These are phyloP conservation scores for Claviceps spartinae DNA, from an alignment of 2,329 filamentous ascomycete species.

Conservation along the genomic window DNA sequence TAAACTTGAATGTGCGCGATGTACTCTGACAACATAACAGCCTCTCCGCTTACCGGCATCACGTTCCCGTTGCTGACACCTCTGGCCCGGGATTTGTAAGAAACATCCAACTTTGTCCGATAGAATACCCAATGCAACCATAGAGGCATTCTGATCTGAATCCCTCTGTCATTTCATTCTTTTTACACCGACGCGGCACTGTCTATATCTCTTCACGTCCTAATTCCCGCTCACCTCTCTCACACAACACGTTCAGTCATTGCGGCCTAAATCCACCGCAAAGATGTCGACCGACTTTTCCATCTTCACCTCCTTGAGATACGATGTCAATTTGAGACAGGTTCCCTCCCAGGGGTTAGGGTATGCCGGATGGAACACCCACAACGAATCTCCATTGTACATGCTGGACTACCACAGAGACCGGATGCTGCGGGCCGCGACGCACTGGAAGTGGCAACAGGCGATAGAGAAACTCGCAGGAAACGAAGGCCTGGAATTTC, in stretches of 20 bases:
- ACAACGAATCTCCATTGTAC: slow-evolving; percentile 51
- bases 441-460: slow-evolving; percentile 39
- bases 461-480: slow-evolving; percentile 33
- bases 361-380: slow-evolving; percentile 39
- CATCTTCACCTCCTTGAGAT: slow-evolving; percentile 60
- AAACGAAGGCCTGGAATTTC: slow-evolving; percentile 26
- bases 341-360: slow-evolving; percentile 24
- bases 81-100: too few species aligned
- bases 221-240: too few species aligned
- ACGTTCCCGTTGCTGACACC: too few species aligned
- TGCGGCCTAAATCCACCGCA: neutral
- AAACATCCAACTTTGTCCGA: too few species aligned
- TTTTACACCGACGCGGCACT: too few species aligned
- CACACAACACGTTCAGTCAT: neutral
- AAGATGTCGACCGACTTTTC: slow-evolving; percentile 35
- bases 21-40: neutral
- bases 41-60: neutral
- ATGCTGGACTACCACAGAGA: slow-evolving; percentile 69
- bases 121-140: too few species aligned
- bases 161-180: too few species aligned
- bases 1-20: neutral
- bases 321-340: slow-evolving; percentile 44
- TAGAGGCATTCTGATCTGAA: too few species aligned
- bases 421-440: slow-evolving; percentile 54
- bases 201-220: too few species aligned